phyloP scores from a whole-genome alignment of 768 basidiomycete genomes.

The Mycena filopes region DNA sequence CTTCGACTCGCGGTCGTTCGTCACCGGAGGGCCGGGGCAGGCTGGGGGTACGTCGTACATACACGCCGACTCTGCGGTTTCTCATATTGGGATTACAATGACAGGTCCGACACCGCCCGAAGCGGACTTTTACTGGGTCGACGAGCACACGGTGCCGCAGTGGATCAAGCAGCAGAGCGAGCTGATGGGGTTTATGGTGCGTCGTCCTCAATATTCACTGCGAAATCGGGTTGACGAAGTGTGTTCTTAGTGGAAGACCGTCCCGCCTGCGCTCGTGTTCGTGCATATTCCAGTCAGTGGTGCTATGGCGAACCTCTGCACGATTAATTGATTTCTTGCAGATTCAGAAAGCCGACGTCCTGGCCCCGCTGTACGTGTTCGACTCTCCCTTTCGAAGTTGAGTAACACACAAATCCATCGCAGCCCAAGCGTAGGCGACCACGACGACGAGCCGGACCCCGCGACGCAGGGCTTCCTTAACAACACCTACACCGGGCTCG shows the following conservation, averaged over 20 bases:
- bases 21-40: slow-evolving; percentile 6
- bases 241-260: slow-evolving; percentile 32
- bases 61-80: too few species aligned
- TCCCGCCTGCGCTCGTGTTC: slow-evolving; percentile 33
- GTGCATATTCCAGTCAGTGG: slow-evolving; percentile 32
- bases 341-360: slow-evolving; percentile 33
- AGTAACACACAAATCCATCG: neutral
- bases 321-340: neutral
- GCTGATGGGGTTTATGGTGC: slow-evolving; percentile 24
- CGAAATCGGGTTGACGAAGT: too few species aligned
- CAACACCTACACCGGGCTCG: slow-evolving; percentile 32
- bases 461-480: slow-evolving; percentile 34
- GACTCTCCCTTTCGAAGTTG: neutral
- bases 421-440: slow-evolving; percentile 29
- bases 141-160: slow-evolving; percentile 31
- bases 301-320: neutral
- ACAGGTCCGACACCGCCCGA: slow-evolving; percentile 23
- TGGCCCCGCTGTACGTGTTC: slow-evolving; percentile 27
- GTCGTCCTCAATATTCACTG: neutral
- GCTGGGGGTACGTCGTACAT: too few species aligned
- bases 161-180: slow-evolving; percentile 30
- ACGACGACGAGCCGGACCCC: slow-evolving; percentile 35
- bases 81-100: too few species aligned
- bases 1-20: slow-evolving; percentile 34
- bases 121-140: slow-evolving; percentile 34